Conservation (phyloP, 768 basidiomycete species). For the Macrocybe gigantea region DNA sequence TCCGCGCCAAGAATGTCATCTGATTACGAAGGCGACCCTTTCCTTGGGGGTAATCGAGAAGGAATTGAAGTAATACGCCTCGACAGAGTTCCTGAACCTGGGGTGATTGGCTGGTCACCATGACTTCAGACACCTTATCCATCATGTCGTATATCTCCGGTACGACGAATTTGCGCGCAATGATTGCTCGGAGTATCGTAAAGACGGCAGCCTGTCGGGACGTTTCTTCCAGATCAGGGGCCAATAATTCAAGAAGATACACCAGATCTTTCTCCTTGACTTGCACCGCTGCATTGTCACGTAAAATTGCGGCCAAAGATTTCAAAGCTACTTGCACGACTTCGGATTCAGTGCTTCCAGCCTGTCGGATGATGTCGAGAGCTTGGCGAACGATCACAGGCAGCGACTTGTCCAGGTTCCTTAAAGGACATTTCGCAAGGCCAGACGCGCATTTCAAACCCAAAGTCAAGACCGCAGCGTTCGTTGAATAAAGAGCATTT, state of each 20-base stretch:
- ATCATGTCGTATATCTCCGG: conserved; percentile 97
- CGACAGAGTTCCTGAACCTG: conserved; percentile 92
- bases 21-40: conserved; percentile 82
- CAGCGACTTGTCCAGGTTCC: conserved; percentile 65
- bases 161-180: conserved; percentile 86
- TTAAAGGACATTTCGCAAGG: conserved; percentile 80
- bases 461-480: conserved; percentile 64
- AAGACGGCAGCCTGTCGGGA: conserved; percentile 83
- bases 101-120: conserved; percentile 89
- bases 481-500: conserved; percentile 85
- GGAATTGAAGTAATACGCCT: conserved; percentile 83
- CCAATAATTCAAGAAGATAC: conserved; percentile 78
- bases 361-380: conserved; percentile 73
- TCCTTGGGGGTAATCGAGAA: conserved; percentile 96
- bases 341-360: conserved; percentile 86
- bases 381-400: conserved; percentile 83
- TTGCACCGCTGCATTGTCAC: conserved; percentile 77
- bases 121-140: conserved; percentile 85
- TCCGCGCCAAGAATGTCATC: conserved; percentile 89
- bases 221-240: conserved; percentile 89
- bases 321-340: conserved; percentile 85
- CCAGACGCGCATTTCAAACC: conserved; percentile 77
- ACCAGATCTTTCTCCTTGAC: conserved; percentile 87
- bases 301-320: conserved; percentile 79
- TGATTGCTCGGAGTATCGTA: conserved; percentile 82